phyloP scores from a whole-genome alignment of 768 basidiomycete genomes.

The Pleurotus pulmonarius region DNA sequence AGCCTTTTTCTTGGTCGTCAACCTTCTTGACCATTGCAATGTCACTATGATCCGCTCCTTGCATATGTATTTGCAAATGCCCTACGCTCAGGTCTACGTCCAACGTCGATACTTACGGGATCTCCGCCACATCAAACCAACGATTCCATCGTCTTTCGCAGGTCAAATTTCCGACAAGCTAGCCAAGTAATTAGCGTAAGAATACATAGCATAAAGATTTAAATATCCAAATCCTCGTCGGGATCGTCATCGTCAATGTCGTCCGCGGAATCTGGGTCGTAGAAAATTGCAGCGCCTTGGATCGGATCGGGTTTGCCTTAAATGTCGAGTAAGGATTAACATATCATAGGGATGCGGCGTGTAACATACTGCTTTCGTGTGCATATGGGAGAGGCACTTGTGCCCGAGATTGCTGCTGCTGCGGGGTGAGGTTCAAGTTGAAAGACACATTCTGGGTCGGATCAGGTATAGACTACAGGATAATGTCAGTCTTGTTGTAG shows the following conservation, averaged over 20 bases:
- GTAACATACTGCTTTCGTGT: constrained; percentile 61
- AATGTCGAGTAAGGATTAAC: constrained; percentile 28
- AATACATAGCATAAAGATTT: constrained; percentile 5
- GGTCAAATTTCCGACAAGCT: too few species aligned
- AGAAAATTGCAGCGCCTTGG: constrained; percentile 58
- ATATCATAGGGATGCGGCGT: not conserved
- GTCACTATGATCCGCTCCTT: too few species aligned
- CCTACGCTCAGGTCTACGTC: too few species aligned
- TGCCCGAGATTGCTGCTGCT: constrained; percentile 77
- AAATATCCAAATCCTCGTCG: constrained; percentile 91
- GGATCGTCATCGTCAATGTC: constrained; percentile 96
- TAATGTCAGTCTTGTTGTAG: constrained; percentile 4
- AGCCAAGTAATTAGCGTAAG: too few species aligned
- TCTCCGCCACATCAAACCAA: too few species aligned
- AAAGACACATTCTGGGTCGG: constrained; percentile 75
- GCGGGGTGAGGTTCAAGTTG: constrained; percentile 79
- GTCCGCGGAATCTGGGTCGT: constrained; percentile 91
- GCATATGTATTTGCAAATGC: too few species aligned
- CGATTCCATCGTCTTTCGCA: too few species aligned
- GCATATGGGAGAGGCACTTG: constrained; percentile 88
- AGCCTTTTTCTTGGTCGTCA: constrained; percentile 16
- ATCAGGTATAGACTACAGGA: constrained; percentile 40
- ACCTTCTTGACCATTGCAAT: not conserved
- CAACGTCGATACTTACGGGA: too few species aligned
- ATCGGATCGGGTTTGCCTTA: constrained; percentile 15